phyloP scores from a whole-genome alignment of 495 filamentous ascomycete species.

The Hypoxylon subgilvum region DNA sequence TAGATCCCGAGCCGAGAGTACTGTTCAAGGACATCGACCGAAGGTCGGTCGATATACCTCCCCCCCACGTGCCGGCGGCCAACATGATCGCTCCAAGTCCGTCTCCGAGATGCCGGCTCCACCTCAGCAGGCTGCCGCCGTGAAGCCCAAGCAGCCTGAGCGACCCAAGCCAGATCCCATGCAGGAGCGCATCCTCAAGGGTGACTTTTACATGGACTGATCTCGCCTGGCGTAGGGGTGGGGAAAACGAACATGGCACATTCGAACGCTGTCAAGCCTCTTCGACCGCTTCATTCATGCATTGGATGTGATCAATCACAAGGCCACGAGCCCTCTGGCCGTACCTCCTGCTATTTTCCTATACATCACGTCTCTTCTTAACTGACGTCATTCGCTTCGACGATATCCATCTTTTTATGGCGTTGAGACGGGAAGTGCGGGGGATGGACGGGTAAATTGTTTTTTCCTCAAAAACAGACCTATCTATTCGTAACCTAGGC shows the following conservation, averaged over 20 bases:
- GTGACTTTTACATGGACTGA: constrained; percentile 98
- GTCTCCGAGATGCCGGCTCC: constrained; percentile 71
- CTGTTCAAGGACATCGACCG: constrained; percentile 64
- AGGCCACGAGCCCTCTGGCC: constrained; percentile 2
- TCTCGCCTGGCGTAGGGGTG: background rate
- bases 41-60: constrained; percentile 50
- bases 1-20: constrained; percentile 84
- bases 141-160: constrained; percentile 55
- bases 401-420: constrained; percentile 23
- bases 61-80: constrained; percentile 32
- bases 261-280: background rate
- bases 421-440: constrained; percentile 20
- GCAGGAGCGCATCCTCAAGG: constrained; percentile 94
- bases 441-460: constrained; percentile 23
- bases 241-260: background rate
- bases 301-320: background rate
- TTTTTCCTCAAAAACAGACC: constrained; percentile 9
- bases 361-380: constrained; percentile 21
- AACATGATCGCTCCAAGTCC: constrained; percentile 72
- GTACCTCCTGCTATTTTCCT: constrained; percentile 20
- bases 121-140: constrained; percentile 53
- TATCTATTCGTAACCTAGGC: too few species aligned
- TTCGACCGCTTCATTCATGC: background rate
- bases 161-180: constrained; percentile 83
- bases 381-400: constrained; percentile 34